Percentiles rank a stretch among this genome's conserved stretches.
phyloP scores from a whole-genome alignment of 148 eudicot species.

The Nepenthes gracilis region DNA sequence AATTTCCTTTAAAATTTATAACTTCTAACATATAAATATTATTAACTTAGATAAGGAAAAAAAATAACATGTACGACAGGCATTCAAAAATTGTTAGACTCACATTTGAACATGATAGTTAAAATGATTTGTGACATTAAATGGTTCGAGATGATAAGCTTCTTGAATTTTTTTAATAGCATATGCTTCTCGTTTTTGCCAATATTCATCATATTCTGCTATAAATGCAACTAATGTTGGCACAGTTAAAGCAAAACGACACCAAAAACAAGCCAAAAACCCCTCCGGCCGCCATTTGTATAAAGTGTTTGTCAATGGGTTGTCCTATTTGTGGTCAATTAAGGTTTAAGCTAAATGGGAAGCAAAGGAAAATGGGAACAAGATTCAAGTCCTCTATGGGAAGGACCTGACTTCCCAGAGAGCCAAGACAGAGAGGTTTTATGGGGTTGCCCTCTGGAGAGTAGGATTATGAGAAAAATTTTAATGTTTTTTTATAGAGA shows the following conservation, averaged over 20 bases:
- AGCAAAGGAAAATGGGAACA: no score
- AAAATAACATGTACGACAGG: not conserved
- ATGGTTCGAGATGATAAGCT: conserved; percentile 37
- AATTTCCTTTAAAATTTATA: no score
- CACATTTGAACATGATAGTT: conserved; percentile 33
- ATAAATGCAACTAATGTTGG: conserved; percentile 7
- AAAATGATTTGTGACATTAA: conserved; percentile 23
- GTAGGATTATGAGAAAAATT: no score
- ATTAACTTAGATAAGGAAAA: not conserved
- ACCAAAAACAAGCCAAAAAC: not conserved
- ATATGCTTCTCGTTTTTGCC: conserved; percentile 26
- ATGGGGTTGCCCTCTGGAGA: no score
- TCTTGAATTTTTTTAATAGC: conserved; percentile 18
- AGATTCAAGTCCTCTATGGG: no score
- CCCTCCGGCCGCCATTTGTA: not conserved
- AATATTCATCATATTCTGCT: conserved; percentile 20
- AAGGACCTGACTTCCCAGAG: no score
- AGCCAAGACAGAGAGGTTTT: no score
- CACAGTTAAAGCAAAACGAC: not conserved
- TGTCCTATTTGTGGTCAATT: not conserved
- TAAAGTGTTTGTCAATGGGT: not conserved
- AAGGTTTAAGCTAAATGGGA: no score
- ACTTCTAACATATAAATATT: no score
- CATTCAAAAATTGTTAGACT: conserved; percentile 8
- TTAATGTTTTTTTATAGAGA: no score